Base-by-base conservation (phyloP, 129 eudicot genomes). In the Erigeron canadensis region DNA sequence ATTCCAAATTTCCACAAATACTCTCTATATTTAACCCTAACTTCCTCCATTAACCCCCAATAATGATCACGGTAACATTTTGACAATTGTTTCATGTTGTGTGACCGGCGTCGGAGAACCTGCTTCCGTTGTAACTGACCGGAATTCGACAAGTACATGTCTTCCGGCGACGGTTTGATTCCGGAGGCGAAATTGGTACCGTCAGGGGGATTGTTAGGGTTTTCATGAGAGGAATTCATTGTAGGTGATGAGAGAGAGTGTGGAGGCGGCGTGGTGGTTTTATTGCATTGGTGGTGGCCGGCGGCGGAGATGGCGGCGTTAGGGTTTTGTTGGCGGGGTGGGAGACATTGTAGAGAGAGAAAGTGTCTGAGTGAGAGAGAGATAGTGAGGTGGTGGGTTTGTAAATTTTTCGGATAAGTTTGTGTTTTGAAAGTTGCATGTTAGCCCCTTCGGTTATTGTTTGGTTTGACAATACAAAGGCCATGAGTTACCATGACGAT, bases 21-120 rank as follows among this genome's bases (percentile, higher is more conserved):
- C 7, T 86, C 77, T 10, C 84, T 54, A 73, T 80, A 72, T 53
- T 46, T 42, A 57, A 56, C 81, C 77, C 81, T 74, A 17, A 86
- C 55, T 15, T 83, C 85, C 81, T 83, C 91, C 85, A 86, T 83
- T 8, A 83, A 39, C 2, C 60, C 73, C 91, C 91, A 86, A 47
- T 80, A 86, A 55, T 86, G 81, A 50, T 80, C 84, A 0, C 81
- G 79, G 79, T 83, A 86, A 41, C 74, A 74, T 60, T 58, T 77
- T 12, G 85, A 67, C 9, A 86, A 75, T 6, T 77, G 73, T 38
- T 78, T 65, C 58, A 80, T 23, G 74, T 76, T 51, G 74, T 83
- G 67, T 0, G 84, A 81, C 46, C 91, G 84, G 2, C 91, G 81
- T 0, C 48, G 65, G 3, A 86, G 64, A 54, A 86, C 67, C 45